A percentile compares a stretch with the other conserved stretches of the same genome.
These are phyloP conservation scores for Hypericum androsaemum DNA, from an alignment of 345 rosid species.

Conservation along the genomic window DNA sequence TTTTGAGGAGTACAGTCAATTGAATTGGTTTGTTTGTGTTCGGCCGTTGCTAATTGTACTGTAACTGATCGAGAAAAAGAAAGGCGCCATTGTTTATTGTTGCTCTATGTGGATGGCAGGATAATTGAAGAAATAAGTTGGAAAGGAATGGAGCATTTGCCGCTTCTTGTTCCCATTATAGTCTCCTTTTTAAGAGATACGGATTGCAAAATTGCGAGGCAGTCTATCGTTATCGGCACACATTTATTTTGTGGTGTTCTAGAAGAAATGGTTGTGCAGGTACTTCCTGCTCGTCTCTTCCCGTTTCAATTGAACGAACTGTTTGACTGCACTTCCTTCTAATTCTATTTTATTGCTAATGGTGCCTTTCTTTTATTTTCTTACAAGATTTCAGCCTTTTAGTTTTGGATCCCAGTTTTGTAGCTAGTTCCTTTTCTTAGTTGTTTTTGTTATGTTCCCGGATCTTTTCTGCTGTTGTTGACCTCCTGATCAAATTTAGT, in stretches of 20 bases:
- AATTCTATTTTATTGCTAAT: no score
- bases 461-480: no score
- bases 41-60: no score
- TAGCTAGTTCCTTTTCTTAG: no score
- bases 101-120: conserved; percentile 40
- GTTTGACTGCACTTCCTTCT: background rate
- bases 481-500: no score
- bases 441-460: no score
- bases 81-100: background rate
- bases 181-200: conserved; percentile 51
- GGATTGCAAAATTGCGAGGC: conserved; percentile 47
- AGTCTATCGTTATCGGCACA: conserved; percentile 56
- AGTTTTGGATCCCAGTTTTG: no score
- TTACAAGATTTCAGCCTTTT: no score
- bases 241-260: conserved; percentile 49
- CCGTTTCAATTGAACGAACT: background rate
- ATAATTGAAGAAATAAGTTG: conserved; percentile 64
- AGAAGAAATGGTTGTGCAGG: conserved; percentile 83
- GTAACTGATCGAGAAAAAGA: no score
- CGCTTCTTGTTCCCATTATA: conserved; percentile 44
- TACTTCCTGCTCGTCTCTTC: conserved; percentile 9
- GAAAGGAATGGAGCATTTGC: conserved; percentile 53
- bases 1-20: background rate
- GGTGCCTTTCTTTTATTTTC: no score
- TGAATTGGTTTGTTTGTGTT: no score